Base-by-base conservation (phyloP, 805 yeast genomes). In the Wickerhamomyces queroliae region DNA sequence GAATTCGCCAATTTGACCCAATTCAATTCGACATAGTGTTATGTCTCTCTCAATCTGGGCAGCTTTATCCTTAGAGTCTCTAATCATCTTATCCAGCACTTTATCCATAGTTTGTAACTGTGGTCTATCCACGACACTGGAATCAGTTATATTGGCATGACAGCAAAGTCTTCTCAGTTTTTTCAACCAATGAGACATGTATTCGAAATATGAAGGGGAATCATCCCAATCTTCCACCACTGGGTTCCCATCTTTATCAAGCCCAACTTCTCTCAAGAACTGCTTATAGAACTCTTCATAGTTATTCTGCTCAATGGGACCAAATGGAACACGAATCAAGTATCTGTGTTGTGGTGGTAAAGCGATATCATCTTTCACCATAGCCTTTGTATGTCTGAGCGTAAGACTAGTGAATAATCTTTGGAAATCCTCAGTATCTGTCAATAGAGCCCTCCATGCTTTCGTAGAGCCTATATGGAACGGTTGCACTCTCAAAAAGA, bases 281-380 rank as follows among this genome's bases (percentile, higher is more conserved):
- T 74, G 72, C 16, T 72, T 68, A 53, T 77, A 77, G 17, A 77
- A 49, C 47, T 78, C 78, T 37, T 79, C 73, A 55, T 93, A 93
- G 51, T 86, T 81, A 53, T 86, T 88, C 53, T 84, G 83, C 56
- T 93, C 99, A 17, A 93, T 75, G 0, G 87, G 79, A 3, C 84
- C 79, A 57, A 93, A 84, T 3, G 89, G 87, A 16, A 86, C 68
- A 2, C 85, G 70, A 36, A 93, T 59, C 34, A 89, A 64, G 9
- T 79, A 68, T 37, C 95, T 69, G 4, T 70, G 69, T 56, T 93
- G 99, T 0, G 78, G 76, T 0, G 99, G 99, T 9, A 93, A 66
- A 30, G 68, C 56, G 13, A 93, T 78, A 50, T 91, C 95, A 34
- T 76, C 70, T 26, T 77, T 74, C 1, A 93, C 96, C 81, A 83